phyloP scores from a whole-genome alignment of 169 alveolate species.

The Neospora caninum region DNA sequence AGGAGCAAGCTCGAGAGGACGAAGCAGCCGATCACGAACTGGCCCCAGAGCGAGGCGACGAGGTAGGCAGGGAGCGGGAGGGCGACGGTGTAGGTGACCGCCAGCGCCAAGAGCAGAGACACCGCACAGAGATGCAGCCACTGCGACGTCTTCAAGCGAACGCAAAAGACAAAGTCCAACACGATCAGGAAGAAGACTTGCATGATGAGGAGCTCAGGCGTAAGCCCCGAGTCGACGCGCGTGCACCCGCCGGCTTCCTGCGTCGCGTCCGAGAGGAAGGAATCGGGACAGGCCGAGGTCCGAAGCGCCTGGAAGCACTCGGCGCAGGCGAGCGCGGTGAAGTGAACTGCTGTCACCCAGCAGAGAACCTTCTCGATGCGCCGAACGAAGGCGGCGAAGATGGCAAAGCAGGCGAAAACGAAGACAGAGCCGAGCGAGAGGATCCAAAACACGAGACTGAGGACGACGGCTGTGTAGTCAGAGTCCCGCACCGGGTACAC shows the following conservation, averaged over 20 bases:
- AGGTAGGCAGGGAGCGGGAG: not conserved
- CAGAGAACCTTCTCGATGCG: not conserved
- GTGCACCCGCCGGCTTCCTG: not conserved
- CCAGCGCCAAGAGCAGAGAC: not conserved
- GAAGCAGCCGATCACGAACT: not conserved
- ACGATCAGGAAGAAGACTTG: not conserved
- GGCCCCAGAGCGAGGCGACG: slow-evolving; percentile 13
- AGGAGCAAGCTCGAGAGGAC: not conserved
- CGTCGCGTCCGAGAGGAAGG: not conserved
- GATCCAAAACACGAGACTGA: not conserved
- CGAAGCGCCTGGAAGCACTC: slow-evolving; percentile 30
- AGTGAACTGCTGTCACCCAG: not conserved
- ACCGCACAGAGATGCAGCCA: slow-evolving; percentile 7
- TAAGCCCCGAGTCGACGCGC: not conserved
- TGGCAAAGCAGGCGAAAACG: not conserved
- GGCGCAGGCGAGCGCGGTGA: not conserved
- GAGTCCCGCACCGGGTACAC: too few relatives aligned
- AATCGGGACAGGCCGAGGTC: not conserved
- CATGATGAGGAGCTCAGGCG: not conserved
- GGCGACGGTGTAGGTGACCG: not conserved
- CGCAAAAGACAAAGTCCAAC: not conserved
- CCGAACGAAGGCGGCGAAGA: not conserved
- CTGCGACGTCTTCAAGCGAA: not conserved
- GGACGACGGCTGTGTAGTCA: not conserved
- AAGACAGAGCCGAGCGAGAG: not conserved